phyloP scores from a whole-genome alignment of 345 rosid species.

The Eucalyptus grandis region DNA sequence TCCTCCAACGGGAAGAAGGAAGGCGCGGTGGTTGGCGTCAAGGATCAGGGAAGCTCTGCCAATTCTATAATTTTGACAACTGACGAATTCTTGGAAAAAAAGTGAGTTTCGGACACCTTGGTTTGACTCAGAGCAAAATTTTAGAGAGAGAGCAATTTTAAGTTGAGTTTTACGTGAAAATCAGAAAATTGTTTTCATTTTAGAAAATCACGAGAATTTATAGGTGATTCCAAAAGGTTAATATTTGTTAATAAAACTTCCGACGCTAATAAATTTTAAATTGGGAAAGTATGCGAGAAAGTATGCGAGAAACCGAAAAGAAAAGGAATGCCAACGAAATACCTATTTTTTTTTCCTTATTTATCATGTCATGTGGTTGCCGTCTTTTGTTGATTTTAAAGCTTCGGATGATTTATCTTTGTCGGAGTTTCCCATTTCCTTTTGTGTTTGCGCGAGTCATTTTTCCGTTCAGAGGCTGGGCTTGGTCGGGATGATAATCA shows the following conservation, averaged over 20 bases:
- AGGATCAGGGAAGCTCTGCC: conserved; percentile 62
- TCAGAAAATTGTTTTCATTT: neutral
- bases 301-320: too few species aligned
- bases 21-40: conserved; percentile 22
- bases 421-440: neutral
- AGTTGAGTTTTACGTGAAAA: neutral
- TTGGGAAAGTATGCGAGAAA: too few species aligned
- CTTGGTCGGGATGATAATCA: neutral
- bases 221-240: neutral
- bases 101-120: neutral
- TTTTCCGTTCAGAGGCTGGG: neutral
- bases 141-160: neutral
- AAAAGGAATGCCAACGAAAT: too few species aligned
- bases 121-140: neutral
- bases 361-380: too few species aligned
- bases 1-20: too few species aligned
- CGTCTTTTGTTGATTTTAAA: too few species aligned
- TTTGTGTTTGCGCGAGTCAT: neutral
- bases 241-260: too few species aligned
- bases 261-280: too few species aligned
- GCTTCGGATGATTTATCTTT: neutral
- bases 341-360: too few species aligned
- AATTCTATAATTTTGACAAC: neutral
- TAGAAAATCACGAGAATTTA: neutral
- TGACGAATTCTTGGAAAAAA: neutral